Evolutionary conservation across 148 eudicot species (phyloP).

Genomic region (Spergularia bocconei): DNA sequence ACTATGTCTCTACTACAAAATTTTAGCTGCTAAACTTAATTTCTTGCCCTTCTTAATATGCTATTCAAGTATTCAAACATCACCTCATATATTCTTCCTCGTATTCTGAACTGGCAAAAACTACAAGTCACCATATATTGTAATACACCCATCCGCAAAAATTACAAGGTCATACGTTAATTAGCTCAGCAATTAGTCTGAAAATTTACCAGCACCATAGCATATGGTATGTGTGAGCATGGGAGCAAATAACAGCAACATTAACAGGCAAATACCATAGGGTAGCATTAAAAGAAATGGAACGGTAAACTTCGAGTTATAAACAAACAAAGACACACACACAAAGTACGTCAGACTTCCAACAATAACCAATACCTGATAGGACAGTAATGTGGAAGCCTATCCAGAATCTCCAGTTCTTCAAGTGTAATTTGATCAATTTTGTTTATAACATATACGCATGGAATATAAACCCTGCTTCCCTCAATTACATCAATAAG

Average conservation of each 20-base stretch:
- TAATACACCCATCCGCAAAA: not conserved
- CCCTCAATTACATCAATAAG: slow-evolving; percentile 98
- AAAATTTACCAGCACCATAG: not conserved
- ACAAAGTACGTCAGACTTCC: not conserved
- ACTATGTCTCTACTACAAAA: not conserved
- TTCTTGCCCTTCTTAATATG: not conserved
- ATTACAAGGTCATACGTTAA: not conserved
- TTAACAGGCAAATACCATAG: not conserved
- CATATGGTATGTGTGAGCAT: not conserved
- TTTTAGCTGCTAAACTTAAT: not conserved
- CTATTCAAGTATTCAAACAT: not conserved
- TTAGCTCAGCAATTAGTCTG: not conserved
- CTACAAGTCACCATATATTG: not conserved
- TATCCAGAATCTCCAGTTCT: slow-evolving; percentile 92
- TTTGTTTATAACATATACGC: slow-evolving; percentile 92
- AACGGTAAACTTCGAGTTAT: not conserved
- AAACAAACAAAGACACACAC: not conserved
- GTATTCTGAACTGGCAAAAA: too few species aligned
- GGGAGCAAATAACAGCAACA: not conserved
- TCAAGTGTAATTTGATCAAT: slow-evolving; percentile 95
- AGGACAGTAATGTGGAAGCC: slow-evolving; percentile 98
- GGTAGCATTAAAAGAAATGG: not conserved
- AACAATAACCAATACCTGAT: slow-evolving; percentile 55
- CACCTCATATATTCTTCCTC: too few species aligned
- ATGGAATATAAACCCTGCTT: slow-evolving; percentile 89